Evolutionary conservation across 106 monocot species (phyloP).

Genomic region (Triglochin maritima): DNA sequence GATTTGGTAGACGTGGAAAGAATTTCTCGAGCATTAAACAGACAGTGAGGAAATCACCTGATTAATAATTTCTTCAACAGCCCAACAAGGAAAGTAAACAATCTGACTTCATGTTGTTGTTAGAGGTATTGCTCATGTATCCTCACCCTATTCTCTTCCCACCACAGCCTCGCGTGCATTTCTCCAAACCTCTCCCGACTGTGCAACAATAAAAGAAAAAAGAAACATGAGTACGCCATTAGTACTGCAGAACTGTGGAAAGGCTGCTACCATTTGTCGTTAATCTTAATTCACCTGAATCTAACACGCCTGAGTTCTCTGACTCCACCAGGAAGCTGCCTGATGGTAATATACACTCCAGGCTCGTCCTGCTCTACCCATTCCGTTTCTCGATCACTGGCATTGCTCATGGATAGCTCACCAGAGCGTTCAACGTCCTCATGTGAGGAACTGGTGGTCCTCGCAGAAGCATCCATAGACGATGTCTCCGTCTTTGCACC

Average conservation of each 20-base stretch:
- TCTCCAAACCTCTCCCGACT: constrained; percentile 94
- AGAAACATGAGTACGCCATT: no score
- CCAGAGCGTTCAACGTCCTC: constrained; percentile 48
- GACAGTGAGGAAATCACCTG: no score
- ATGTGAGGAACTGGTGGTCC: constrained; percentile 52
- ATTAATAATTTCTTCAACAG: no score
- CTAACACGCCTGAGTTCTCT: constrained; percentile 87
- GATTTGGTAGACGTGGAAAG: no score
- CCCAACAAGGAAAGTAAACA: no score
- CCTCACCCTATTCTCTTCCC: constrained; percentile 86
- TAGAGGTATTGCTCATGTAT: constrained; percentile 90
- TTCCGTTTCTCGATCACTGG: constrained; percentile 84
- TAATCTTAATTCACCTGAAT: constrained; percentile 53
- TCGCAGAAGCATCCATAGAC: constrained; percentile 53
- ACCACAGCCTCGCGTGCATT: constrained; percentile 96
- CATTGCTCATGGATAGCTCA: constrained; percentile 70
- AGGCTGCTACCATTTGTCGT: neutral
- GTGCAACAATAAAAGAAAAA: neutral
- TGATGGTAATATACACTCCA: constrained; percentile 90
- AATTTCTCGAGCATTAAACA: no score
- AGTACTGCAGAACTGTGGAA: no score
- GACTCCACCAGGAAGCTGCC: constrained; percentile 58
- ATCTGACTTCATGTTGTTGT: neutral
- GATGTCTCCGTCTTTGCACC: constrained; percentile 73
- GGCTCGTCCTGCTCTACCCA: constrained; percentile 99